These are phyloP conservation scores for Phytophthora capsici DNA, from an alignment of 352 stramenopile genomes.

Conservation along the genomic window DNA sequence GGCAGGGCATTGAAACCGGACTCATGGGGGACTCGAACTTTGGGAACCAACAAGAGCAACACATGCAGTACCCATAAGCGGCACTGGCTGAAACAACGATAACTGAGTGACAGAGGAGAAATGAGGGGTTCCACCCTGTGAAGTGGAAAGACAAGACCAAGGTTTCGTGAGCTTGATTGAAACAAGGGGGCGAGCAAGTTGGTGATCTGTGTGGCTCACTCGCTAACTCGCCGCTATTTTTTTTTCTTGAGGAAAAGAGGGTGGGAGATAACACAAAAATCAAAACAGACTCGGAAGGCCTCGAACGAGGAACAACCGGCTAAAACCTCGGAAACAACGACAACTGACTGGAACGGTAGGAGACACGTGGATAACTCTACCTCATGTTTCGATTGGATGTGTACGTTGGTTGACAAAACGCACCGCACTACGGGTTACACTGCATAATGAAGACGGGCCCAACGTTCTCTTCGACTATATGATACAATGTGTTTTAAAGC, in stretches of 20 bases:
- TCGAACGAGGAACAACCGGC: conserved; percentile 31
- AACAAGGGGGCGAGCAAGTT: conserved; percentile 28
- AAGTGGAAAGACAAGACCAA: conserved; percentile 41
- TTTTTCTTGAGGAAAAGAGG: conserved; percentile 36
- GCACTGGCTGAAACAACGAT: conserved; percentile 4
- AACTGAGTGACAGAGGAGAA: conserved; percentile 6
- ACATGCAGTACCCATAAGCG: conserved; percentile 46
- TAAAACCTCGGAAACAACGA: conserved; percentile 33
- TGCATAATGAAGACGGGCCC: conserved; percentile 25
- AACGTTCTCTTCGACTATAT: conserved; percentile 31
- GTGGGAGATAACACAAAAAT: conserved; percentile 50
- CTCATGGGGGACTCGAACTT: conserved; percentile 40
- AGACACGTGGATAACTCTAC: conserved; percentile 12
- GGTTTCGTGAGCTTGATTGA: conserved; percentile 35
- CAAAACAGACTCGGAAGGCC: conserved; percentile 42
- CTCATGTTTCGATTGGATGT: conserved; percentile 17
- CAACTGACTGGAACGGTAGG: conserved; percentile 20
- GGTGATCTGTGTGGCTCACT: conserved; percentile 19
- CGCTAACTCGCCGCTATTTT: conserved; percentile 26
- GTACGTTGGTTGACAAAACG: conserved; percentile 12
- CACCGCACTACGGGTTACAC: conserved; percentile 26
- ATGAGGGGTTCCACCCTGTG: conserved; percentile 21
- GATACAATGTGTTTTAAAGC: conserved; percentile 12
- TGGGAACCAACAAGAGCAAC: conserved; percentile 38
- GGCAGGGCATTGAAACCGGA: conserved; percentile 65